A percentile compares a stretch with the other conserved stretches of the same genome.
Conservation (phyloP, 2,329 filamentous ascomycete species). For the Penicillium glabrum region DNA sequence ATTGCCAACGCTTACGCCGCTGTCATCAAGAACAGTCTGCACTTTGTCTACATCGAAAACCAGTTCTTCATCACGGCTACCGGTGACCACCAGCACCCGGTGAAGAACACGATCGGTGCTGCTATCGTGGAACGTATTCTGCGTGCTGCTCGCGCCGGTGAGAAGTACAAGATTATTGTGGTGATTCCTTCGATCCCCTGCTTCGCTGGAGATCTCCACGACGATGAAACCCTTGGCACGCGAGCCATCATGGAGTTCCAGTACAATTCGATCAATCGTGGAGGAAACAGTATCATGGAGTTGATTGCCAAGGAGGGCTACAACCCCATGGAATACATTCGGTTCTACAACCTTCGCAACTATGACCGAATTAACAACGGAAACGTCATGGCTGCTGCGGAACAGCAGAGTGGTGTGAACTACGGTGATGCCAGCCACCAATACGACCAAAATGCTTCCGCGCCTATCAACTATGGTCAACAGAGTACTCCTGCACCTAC, state of each 20-base stretch:
- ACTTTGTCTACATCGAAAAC: conserved; percentile 97
- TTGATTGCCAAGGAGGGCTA: conserved; percentile 72
- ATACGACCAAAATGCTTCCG: conserved; percentile 47
- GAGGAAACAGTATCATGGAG: conserved; percentile 86
- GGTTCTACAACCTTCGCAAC: conserved; percentile 89
- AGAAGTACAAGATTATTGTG: conserved; percentile 89
- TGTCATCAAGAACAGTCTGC: conserved; percentile 80
- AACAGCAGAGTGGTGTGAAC: conserved; percentile 44
- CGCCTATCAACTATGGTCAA: conserved; percentile 44
- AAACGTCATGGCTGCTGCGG: conserved; percentile 34
- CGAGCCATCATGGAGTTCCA: conserved; percentile 98
- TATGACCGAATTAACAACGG: conserved; percentile 80
- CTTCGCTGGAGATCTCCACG: conserved; percentile 85
- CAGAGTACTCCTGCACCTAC: conserved; percentile 35
- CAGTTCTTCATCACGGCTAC: conserved; percentile 98
- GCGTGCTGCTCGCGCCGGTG: conserved; percentile 72
- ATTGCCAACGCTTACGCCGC: conserved; percentile 83
- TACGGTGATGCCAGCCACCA: conserved; percentile 47
- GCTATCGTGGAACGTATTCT: conserved; percentile 91
- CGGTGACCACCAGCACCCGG: conserved; percentile 76
- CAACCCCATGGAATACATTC: conserved; percentile 79
- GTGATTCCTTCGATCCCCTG: conserved; percentile 89
- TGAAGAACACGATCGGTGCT: conserved; percentile 86
- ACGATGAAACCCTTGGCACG: conserved; percentile 81
- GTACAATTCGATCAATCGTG: conserved; percentile 92